Conservation (phyloP, 768 basidiomycete species). For the Rhodotorula diobovata region DNA sequence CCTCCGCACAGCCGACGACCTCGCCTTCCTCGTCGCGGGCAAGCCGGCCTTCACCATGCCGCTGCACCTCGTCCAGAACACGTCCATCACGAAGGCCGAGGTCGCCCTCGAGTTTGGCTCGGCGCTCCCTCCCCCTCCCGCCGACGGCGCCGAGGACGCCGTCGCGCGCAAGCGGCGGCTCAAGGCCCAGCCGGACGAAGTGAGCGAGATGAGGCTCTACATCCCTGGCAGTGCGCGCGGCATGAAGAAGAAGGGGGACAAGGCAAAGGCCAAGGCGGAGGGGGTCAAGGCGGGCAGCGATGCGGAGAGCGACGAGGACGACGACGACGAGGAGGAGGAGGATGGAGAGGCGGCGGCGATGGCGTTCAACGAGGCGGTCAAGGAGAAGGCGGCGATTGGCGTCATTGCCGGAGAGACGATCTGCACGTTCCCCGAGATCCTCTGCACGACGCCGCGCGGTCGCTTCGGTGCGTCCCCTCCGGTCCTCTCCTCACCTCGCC, state of each 20-base stretch:
- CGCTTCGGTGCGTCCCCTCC: conserved; percentile 33
- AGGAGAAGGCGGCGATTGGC: conserved; percentile 91
- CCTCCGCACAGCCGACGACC: conserved; percentile 66
- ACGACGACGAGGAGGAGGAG: conserved; percentile 41
- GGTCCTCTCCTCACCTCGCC: neutral
- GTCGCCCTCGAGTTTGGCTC: conserved; percentile 87
- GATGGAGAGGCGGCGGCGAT: conserved; percentile 63
- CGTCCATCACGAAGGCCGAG: conserved; percentile 94
- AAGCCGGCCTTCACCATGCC: conserved; percentile 87
- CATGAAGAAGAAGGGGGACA: conserved; percentile 59
- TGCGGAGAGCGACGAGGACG: conserved; percentile 53
- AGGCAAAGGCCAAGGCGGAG: conserved; percentile 38
- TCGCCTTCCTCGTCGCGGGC: conserved; percentile 83
- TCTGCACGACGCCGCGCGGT: conserved; percentile 75
- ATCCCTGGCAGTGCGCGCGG: conserved; percentile 74
- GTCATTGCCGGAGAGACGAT: conserved; percentile 87
- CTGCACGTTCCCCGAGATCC: conserved; percentile 88
- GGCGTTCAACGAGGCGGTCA: conserved; percentile 91
- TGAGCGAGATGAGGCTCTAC: conserved; percentile 83
- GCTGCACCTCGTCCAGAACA: conserved; percentile 79
- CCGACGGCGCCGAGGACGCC: conserved; percentile 21
- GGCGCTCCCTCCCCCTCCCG: conserved; percentile 27
- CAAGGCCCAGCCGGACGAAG: conserved; percentile 40
- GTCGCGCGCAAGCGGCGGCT: conserved; percentile 34
- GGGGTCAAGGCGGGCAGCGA: conserved; percentile 51